Evolutionary conservation across 371 early-diverging fungal genomes (phyloP), one percentile per base, ranked within the genome.

Genomic region (Mortierella sp.): DNA sequence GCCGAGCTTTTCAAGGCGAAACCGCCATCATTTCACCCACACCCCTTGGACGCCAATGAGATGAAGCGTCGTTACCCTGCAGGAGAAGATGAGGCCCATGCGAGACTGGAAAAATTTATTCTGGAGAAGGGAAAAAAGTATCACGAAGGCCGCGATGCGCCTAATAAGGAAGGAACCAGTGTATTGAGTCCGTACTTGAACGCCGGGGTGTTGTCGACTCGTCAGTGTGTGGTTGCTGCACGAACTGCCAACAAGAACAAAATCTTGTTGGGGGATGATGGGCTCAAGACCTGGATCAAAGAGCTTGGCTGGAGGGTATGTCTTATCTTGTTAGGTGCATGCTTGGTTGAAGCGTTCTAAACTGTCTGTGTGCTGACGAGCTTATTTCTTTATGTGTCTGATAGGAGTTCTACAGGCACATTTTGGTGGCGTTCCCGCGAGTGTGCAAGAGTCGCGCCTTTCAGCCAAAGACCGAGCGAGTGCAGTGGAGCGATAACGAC

Each of bases 371-470:
- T 31, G 31, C 14, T 59, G 16, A 31, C 19, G 16, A 31, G 26
- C 48, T 24, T 40, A 46, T 37, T 61, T 28, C 14, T 31, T 28
- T 40, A 50, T 54, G n/a, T 19, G 16, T 44, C 3, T 31, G 1
- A 19, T 19, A 81, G 86, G 94, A 95, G 53, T 94, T 94, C 78
- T 94, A 93, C 78, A 74, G 89, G 34, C 80, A 93, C 78, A 89
- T 95, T 11, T 73, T 93, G 40, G 89, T 92, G 37, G 82, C 80
- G 43, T 95, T 90, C 75, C 93, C 93, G 0, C 87, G 89, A 10
- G 92, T 95, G 0, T 92, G 90, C 79, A 93, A 86, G 89, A 87
- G 88, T 75, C 71, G 74, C 44, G 90, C 93, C 9, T 95, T 93
- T 87, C 92, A 92, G 74, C 82, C 71, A 19, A 90, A 90, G 70